Evolutionary conservation across 176 grass and related monocot genomes (phyloP).

Genomic region (Lolium perenne): DNA sequence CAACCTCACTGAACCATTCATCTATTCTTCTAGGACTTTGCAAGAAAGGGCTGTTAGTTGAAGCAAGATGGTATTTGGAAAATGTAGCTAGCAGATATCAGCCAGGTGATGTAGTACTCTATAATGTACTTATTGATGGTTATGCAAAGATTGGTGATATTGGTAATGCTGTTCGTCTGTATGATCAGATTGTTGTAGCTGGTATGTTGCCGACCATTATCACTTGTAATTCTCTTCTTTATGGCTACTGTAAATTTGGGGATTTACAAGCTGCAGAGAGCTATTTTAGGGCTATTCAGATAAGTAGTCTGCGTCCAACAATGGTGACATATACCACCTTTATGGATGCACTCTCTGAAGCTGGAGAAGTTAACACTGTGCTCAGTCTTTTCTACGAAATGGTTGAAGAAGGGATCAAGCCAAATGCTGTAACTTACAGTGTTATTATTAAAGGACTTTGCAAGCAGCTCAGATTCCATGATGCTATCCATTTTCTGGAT

Average conservation of each 20-base stretch:
- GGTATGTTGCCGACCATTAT: conserved; percentile 74
- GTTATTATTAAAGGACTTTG: conserved; percentile 91
- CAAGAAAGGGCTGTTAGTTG: conserved; percentile 68
- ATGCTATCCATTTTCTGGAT: conserved; percentile 63
- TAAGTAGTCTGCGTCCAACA: conserved; percentile 66
- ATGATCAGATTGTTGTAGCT: conserved; percentile 63
- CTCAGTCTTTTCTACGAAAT: conserved; percentile 71
- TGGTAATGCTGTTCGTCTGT: conserved; percentile 67
- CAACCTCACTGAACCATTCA: conserved; percentile 64
- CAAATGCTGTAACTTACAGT: conserved; percentile 70
- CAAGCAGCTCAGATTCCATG: conserved; percentile 60
- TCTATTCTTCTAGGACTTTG: conserved; percentile 80
- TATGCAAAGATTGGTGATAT: conserved; percentile 85
- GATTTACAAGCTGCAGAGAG: conserved; percentile 55
- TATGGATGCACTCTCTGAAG: conserved; percentile 86
- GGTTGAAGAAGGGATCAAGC: conserved; percentile 58
- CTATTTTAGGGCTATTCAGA: conserved; percentile 62
- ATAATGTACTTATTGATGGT: conserved; percentile 86
- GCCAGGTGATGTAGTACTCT: conserved; percentile 62
- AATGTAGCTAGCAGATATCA: conserved; percentile 61
- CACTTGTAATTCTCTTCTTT: conserved; percentile 90
- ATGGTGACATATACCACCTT: conserved; percentile 74
- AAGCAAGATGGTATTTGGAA: conserved; percentile 89
- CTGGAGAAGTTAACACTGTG: conserved; percentile 52
- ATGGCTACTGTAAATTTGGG: conserved; percentile 84